These are phyloP conservation scores for Lagenidium giganteum DNA, from an alignment of 352 stramenopile species.

Conservation along the genomic window DNA sequence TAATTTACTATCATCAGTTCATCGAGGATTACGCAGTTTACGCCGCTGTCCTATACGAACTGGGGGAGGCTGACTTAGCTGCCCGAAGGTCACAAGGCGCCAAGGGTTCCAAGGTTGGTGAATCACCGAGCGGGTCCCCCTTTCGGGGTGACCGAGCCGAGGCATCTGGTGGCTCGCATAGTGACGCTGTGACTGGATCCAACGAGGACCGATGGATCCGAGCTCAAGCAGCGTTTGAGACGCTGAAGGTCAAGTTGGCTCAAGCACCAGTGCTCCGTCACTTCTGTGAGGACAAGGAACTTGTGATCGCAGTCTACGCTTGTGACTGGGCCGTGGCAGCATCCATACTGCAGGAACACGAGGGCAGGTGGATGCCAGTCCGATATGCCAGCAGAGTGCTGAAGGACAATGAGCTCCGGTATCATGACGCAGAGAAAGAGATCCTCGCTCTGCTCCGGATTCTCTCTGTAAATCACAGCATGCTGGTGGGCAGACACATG, in stretches of 20 bases:
- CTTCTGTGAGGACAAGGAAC: slow-evolving; percentile 7
- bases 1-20: too few species aligned
- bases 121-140: too few species aligned
- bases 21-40: too few species aligned
- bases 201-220: too few species aligned
- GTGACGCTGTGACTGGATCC: too few species aligned
- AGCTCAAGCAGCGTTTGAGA: slow-evolving; percentile 12
- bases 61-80: too few species aligned
- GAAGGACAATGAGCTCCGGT: slow-evolving; percentile 9
- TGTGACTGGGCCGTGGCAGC: slow-evolving; percentile 19
- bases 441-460: slow-evolving; percentile 7
- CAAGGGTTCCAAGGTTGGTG: too few species aligned
- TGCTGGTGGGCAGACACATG: slow-evolving; percentile 1
- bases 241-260: slow-evolving; percentile 19
- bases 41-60: too few species aligned
- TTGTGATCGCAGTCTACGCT: slow-evolving; percentile 15
- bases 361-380: slow-evolving; percentile 14
- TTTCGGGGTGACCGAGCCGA: too few species aligned
- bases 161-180: too few species aligned
- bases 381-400: slow-evolving; percentile 15
- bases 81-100: too few species aligned
- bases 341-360: slow-evolving; percentile 22
- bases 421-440: slow-evolving; percentile 16
- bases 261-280: slow-evolving; percentile 13
- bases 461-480: slow-evolving; percentile 2